A percentile compares a stretch with the other conserved stretches of the same genome.
Conservation (phyloP, 1,139 yeast genomes). For the Saccharomyces hybrid region DNA sequence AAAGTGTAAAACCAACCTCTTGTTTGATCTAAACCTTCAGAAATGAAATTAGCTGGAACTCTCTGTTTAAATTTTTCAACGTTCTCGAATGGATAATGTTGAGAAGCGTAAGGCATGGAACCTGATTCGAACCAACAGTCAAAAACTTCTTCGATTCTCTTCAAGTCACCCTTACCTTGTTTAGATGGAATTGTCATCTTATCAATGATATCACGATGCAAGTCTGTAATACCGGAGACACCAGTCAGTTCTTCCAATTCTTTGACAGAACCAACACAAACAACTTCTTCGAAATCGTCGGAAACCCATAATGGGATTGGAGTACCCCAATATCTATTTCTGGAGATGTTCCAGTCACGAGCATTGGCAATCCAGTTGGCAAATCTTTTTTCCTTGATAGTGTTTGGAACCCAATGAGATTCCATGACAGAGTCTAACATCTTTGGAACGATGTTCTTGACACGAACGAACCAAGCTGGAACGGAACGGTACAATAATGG, state of each 20-base stretch:
- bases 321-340: constrained; percentile 99
- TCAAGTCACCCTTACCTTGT: constrained; percentile 77
- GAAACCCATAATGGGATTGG: constrained; percentile 97
- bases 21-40: constrained; percentile 98
- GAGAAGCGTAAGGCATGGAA: constrained; percentile 96
- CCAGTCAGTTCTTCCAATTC: constrained; percentile 85
- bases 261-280: constrained; percentile 84
- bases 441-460: constrained; percentile 76
- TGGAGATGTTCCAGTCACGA: constrained; percentile 96
- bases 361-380: constrained; percentile 97
- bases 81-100: constrained; percentile 92
- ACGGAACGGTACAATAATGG: constrained; percentile 93
- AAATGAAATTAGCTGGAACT: constrained; percentile 95
- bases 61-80: constrained; percentile 57
- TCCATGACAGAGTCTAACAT: constrained; percentile 79
- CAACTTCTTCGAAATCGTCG: constrained; percentile 85
- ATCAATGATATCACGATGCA: constrained; percentile 91
- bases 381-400: constrained; percentile 88
- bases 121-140: constrained; percentile 99
- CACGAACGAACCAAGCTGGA: constrained; percentile 97
- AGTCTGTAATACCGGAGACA: constrained; percentile 67
- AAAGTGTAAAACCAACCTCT: constrained; percentile 99
- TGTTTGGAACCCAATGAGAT: constrained; percentile 91
- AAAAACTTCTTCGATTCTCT: constrained; percentile 92
- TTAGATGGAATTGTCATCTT: constrained; percentile 89